Conservation (phyloP, 345 rosid species). For the Gossypium thurberi region DNA sequence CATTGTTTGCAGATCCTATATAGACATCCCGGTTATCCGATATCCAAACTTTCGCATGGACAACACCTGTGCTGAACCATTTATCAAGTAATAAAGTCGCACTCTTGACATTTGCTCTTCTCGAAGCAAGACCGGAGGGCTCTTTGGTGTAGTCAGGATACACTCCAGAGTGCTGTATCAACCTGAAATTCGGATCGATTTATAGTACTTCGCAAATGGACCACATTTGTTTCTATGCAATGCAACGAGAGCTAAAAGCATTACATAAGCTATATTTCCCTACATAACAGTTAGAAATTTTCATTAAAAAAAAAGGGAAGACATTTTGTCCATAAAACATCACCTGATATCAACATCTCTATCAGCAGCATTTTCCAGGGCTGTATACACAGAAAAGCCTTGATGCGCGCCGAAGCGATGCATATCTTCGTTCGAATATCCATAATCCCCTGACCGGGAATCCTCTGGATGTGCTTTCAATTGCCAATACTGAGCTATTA, state of each 20-base stretch:
- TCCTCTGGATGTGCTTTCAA: constrained; percentile 52
- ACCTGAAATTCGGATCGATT: constrained; percentile 21
- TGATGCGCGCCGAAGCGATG: constrained; percentile 44
- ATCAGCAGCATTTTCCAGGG: constrained; percentile 57
- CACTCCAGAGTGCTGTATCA: constrained; percentile 70
- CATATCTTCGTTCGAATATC: constrained; percentile 52
- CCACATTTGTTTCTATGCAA: neutral
- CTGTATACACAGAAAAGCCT: constrained; percentile 52
- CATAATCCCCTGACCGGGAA: constrained; percentile 74
- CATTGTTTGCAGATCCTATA: constrained; percentile 89
- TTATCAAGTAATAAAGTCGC: constrained; percentile 49
- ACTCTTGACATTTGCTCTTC: constrained; percentile 66
- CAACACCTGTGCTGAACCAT: constrained; percentile 87
- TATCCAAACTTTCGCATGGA: constrained; percentile 91
- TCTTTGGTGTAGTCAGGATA: constrained; percentile 68
- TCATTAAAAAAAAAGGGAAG: neutral
- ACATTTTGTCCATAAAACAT: neutral
- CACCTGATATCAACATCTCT: constrained; percentile 66
- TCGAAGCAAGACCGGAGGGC: constrained; percentile 55
- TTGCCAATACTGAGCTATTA: constrained; percentile 89
- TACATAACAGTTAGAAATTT: neutral
- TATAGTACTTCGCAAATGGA: neutral
- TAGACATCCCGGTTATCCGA: constrained; percentile 62
- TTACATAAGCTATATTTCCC: neutral
- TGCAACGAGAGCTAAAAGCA: constrained; percentile 23